Evolutionary conservation across 177 flowering plant species (phyloP).

Genomic region (Vitis hybrid): DNA sequence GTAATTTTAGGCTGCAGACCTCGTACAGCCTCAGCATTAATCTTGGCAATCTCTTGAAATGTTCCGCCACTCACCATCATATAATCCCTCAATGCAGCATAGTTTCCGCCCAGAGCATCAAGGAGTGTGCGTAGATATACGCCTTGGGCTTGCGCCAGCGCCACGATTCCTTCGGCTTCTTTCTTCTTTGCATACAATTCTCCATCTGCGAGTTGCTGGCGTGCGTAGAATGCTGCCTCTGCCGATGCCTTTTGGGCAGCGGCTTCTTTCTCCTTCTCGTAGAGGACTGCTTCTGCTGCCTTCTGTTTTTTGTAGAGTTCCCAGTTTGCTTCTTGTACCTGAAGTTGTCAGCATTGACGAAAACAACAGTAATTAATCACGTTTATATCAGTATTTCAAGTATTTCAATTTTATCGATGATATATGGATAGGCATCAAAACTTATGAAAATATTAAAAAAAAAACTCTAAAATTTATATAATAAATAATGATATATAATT

Average conservation of each 20-base stretch:
- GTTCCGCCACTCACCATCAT: slow-evolving; percentile 20
- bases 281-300: slow-evolving; percentile 30
- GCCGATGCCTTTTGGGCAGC: slow-evolving; percentile 22
- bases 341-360: too few species aligned
- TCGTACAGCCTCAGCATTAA: slow-evolving; percentile 22
- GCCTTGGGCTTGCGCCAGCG: slow-evolving; percentile 29
- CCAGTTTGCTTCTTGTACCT: slow-evolving; percentile 44
- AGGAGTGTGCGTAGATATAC: slow-evolving; percentile 17
- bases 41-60: slow-evolving; percentile 26
- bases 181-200: slow-evolving; percentile 28
- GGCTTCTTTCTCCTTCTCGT: slow-evolving; percentile 22
- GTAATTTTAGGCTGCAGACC: slow-evolving; percentile 33
- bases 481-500: too few species aligned
- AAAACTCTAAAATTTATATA: too few species aligned
- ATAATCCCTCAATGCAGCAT: slow-evolving; percentile 25
- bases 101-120: slow-evolving; percentile 23
- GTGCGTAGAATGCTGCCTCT: slow-evolving; percentile 20
- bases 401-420: too few species aligned
- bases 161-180: slow-evolving; percentile 31
- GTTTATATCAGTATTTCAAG: too few species aligned
- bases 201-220: slow-evolving; percentile 23
- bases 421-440: too few species aligned
- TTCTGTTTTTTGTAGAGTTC: slow-evolving; percentile 29
- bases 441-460: too few species aligned
- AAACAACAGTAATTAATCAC: too few species aligned